Percentiles rank a stretch among this genome's conserved stretches.
These are phyloP conservation scores for Phytophthora ohioensis DNA, from an alignment of 352 stramenopile species.

Conservation along the genomic window DNA sequence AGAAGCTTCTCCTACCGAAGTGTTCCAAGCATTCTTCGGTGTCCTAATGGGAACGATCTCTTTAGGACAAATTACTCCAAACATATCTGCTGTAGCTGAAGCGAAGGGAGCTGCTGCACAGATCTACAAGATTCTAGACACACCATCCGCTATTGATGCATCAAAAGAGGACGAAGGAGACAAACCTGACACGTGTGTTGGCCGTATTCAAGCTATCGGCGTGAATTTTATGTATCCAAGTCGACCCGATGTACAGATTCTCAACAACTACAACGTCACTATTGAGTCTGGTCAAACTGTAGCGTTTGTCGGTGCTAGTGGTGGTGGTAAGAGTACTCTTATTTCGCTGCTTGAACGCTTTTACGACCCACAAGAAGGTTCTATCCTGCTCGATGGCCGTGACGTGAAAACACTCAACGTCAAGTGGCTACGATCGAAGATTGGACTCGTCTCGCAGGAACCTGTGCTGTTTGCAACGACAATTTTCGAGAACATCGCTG, in stretches of 20 bases:
- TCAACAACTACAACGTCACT: conserved; percentile 45
- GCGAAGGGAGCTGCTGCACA: conserved; percentile 51
- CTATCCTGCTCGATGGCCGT: conserved; percentile 82
- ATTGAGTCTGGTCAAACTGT: conserved; percentile 48
- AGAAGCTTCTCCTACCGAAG: conserved; percentile 31
- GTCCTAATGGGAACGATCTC: conserved; percentile 59
- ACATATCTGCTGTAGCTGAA: conserved; percentile 55
- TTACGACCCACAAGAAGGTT: conserved; percentile 84
- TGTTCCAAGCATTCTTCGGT: conserved; percentile 69
- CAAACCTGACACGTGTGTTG: conserved; percentile 34
- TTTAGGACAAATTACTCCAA: conserved; percentile 59
- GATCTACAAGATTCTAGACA: conserved; percentile 69
- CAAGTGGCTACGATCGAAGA: conserved; percentile 72
- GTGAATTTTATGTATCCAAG: conserved; percentile 81
- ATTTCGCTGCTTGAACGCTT: conserved; percentile 81
- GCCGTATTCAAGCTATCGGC: conserved; percentile 54
- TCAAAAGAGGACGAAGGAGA: conserved; percentile 34
- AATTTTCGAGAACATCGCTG: conserved; percentile 93
- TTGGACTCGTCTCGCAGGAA: conserved; percentile 85
- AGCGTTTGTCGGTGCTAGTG: conserved; percentile 43
- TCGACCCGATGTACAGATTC: conserved; percentile 47
- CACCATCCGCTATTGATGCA: conserved; percentile 55
- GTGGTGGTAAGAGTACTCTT: conserved; percentile 58
- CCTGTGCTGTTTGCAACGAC: conserved; percentile 91
- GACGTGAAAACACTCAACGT: conserved; percentile 85